Base-by-base conservation (phyloP, 2,329 filamentous ascomycete species). In the Clarireedia monteithiana region DNA sequence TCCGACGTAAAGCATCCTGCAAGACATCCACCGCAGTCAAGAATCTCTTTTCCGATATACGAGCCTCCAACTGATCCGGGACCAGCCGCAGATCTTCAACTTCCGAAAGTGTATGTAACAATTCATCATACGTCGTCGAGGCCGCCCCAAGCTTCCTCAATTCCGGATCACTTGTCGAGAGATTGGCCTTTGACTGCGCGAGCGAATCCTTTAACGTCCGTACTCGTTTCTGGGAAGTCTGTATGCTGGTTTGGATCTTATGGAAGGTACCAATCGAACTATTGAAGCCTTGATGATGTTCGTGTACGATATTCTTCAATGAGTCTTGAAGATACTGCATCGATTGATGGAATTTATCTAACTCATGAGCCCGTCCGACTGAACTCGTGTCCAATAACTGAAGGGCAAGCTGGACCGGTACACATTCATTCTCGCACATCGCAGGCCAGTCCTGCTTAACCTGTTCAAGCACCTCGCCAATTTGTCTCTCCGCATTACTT, bases 281-380 rank as follows among this genome's bases (percentile, higher is more conserved):
- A 74, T 97, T 99, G 79, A 99, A 99, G 48, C 94, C 95, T 71
- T 99, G 94, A 68, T 99, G 92, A 69, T 99, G 92, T 74, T 99
- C 92, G 71, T 99, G 96, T 26, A 99, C 94, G 65, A 99, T 96
- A 36, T 85, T 84, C 72, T 96, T 96, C 56, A 99, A 78, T 9
- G 92, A 91, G 64, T 87, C 86, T 69, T 99, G 91, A n/a, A 99
- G 81, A 69, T 94, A 89, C 62, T 84, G 78, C 70, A 96, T 89
- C 48, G 89, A 91, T 62, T 86, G 78, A 67, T 88, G 80, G 70
- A 99, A 99, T 63, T 89, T 85, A 59, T 80, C 81, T 70, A 96
- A 92, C 65, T 95, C 89, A 69, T 91, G 86, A 48, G 92, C 92
- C 60, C 94, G 84, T 20, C 94, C 94, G 55, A 99, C 83, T 5